Percentiles rank a stretch among this genome's conserved stretches.
Evolutionary conservation across 345 rosid species (phyloP).

Genomic region (Hirschfeldia incana): DNA sequence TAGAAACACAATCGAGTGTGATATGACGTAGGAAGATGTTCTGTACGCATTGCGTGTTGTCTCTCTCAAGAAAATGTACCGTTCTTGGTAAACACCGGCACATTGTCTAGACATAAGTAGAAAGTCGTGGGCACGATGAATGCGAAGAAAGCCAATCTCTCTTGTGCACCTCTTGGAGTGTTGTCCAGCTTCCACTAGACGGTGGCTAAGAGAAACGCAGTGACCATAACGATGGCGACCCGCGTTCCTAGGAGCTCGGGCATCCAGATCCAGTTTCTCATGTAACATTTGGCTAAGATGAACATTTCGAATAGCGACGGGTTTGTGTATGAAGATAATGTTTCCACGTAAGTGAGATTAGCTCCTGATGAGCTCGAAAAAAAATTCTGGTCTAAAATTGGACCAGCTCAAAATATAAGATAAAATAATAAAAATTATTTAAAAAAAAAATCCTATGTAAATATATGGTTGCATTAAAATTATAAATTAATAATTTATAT

Average conservation of each 20-base stretch:
- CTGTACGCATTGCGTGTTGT: constrained; percentile 49
- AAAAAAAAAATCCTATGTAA: too few species aligned
- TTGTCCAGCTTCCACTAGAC: constrained; percentile 54
- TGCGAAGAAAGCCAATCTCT: constrained; percentile 46
- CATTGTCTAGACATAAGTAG: constrained; percentile 42
- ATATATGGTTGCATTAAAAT: too few species aligned
- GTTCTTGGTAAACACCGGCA: constrained; percentile 52
- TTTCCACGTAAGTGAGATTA: not conserved
- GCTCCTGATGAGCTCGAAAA: constrained; percentile 24
- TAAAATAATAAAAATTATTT: too few species aligned
- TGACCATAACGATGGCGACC: constrained; percentile 26
- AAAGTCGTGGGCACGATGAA: constrained; percentile 44
- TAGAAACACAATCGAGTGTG: constrained; percentile 45
- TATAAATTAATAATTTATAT: too few species aligned
- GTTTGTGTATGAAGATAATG: constrained; percentile 12
- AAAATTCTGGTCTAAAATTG: too few species aligned
- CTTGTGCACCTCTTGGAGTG: constrained; percentile 41
- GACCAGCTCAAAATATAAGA: too few species aligned
- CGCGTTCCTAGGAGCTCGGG: constrained; percentile 29
- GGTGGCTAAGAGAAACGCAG: constrained; percentile 53
- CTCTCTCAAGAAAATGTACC: constrained; percentile 76
- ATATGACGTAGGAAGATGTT: constrained; percentile 47
- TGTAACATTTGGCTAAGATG: constrained; percentile 32
- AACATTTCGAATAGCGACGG: constrained; percentile 3
- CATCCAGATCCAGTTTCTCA: constrained; percentile 35